These are phyloP conservation scores for Oxyria digyna DNA, from an alignment of 148 eudicot species.

Conservation along the genomic window DNA sequence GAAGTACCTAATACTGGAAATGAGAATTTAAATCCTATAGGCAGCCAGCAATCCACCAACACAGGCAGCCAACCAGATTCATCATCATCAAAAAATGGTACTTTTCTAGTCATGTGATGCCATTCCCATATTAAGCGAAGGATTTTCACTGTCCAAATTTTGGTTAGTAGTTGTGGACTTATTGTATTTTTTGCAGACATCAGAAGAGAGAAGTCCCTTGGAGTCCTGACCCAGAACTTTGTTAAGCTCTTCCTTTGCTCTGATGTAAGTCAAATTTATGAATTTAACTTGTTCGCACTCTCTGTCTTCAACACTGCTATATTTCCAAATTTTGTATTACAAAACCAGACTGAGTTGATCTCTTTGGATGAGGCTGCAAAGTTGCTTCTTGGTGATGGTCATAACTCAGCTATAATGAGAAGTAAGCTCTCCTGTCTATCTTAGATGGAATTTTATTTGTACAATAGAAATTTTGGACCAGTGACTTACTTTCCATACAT, in stretches of 20 bases:
- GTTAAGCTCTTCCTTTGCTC: constrained; percentile 88
- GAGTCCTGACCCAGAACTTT: constrained; percentile 85
- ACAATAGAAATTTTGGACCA: neutral
- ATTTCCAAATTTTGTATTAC: neutral
- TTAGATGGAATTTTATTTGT: neutral
- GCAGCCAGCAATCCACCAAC: constrained; percentile 24
- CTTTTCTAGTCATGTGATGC: neutral
- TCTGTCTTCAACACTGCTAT: neutral
- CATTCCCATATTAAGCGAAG: neutral
- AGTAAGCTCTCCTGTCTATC: constrained; percentile 32
- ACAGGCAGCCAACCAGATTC: constrained; percentile 42
- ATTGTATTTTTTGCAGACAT: constrained; percentile 38
- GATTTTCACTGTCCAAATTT: neutral
- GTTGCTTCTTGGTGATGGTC: constrained; percentile 77
- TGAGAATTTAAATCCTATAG: constrained; percentile 13
- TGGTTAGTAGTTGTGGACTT: neutral
- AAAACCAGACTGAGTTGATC: constrained; percentile 53
- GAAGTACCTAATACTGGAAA: constrained; percentile 19
- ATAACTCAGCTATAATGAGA: constrained; percentile 48
- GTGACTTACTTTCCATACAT: constrained; percentile 25
- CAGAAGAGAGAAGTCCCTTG: constrained; percentile 85
- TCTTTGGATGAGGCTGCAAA: constrained; percentile 91
- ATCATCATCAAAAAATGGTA: constrained; percentile 59
- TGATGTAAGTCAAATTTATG: constrained; percentile 31
- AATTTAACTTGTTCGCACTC: neutral